phyloP scores from a whole-genome alignment of 2,329 filamentous ascomycete species.

The Cytospora mali region DNA sequence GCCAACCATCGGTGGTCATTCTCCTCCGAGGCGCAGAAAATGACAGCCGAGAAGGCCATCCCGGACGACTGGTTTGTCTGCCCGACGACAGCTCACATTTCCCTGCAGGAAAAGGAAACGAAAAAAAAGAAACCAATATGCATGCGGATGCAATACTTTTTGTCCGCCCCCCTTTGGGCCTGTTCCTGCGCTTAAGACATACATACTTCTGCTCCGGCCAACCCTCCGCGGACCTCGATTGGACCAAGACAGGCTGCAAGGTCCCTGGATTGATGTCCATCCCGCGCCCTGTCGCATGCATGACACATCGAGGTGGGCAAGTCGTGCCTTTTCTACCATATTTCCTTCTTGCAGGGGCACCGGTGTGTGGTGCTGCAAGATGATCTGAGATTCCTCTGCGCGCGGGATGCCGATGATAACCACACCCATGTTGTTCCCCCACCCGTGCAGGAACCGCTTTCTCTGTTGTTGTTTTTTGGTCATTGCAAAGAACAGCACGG shows the following conservation, averaged over 20 bases:
- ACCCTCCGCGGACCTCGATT: neutral
- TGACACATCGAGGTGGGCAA: conserved; percentile 30
- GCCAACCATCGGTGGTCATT: neutral
- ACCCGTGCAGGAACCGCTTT: neutral
- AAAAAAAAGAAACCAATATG: neutral
- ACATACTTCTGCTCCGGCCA: neutral
- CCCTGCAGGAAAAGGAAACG: neutral
- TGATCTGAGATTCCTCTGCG: neutral
- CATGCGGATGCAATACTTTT: neutral
- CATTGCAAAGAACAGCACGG: neutral
- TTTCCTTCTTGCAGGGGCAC: conserved; percentile 12
- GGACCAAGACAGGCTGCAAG: conserved; percentile 14
- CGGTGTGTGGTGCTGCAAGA: conserved; percentile 1
- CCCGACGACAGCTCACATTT: neutral
- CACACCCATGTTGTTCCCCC: neutral
- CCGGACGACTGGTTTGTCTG: neutral
- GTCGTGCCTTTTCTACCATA: conserved; percentile 8
- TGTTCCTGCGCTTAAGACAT: neutral
- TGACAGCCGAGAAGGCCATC: neutral
- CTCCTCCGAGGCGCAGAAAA: neutral
- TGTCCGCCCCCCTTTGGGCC: neutral
- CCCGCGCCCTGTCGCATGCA: conserved; percentile 29
- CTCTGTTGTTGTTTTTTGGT: neutral
- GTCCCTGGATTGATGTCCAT: conserved; percentile 21
- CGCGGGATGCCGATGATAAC: conserved; percentile 21